A percentile compares a stretch with the other conserved stretches of the same genome.
phyloP scores from a whole-genome alignment of 495 filamentous ascomycete species.

The Lasiosphaeria ovina region DNA sequence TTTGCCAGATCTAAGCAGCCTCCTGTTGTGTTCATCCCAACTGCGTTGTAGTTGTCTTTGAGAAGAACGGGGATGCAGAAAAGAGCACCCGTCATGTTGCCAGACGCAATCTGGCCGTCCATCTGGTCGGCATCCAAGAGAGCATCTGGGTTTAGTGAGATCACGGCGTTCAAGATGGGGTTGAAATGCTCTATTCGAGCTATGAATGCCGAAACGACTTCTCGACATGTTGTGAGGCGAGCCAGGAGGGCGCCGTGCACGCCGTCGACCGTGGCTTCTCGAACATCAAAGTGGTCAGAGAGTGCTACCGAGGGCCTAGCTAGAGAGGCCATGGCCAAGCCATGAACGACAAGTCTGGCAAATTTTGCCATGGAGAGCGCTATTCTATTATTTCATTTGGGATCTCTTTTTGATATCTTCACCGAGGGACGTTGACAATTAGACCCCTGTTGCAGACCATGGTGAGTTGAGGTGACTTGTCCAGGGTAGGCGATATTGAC shows the following conservation, averaged over 20 bases:
- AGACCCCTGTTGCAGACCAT: neutral
- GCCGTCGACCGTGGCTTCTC: constrained; percentile 55
- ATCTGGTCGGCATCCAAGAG: constrained; percentile 46
- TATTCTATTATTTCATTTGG: neutral
- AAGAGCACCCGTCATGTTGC: constrained; percentile 45
- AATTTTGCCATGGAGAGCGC: neutral
- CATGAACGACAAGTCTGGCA: neutral
- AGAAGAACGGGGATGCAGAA: constrained; percentile 61
- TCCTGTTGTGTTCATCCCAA: constrained; percentile 54
- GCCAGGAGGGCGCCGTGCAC: constrained; percentile 52
- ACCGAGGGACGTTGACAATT: neutral
- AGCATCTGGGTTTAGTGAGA: constrained; percentile 52
- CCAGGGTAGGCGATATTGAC: too few species aligned
- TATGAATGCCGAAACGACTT: constrained; percentile 54
- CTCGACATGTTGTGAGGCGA: constrained; percentile 49
- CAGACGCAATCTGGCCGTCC: constrained; percentile 42
- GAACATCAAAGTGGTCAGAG: constrained; percentile 41
- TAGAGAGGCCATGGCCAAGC: constrained; percentile 1
- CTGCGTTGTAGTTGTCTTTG: constrained; percentile 62
- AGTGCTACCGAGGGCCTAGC: constrained; percentile 4
- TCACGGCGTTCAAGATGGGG: constrained; percentile 55
- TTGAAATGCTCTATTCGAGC: constrained; percentile 56
- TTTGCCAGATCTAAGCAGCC: constrained; percentile 47
- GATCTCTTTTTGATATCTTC: neutral
- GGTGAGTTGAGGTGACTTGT: too few species aligned